Conservation (phyloP, 306 rosid species). For the Vigna reflexopilosa region DNA sequence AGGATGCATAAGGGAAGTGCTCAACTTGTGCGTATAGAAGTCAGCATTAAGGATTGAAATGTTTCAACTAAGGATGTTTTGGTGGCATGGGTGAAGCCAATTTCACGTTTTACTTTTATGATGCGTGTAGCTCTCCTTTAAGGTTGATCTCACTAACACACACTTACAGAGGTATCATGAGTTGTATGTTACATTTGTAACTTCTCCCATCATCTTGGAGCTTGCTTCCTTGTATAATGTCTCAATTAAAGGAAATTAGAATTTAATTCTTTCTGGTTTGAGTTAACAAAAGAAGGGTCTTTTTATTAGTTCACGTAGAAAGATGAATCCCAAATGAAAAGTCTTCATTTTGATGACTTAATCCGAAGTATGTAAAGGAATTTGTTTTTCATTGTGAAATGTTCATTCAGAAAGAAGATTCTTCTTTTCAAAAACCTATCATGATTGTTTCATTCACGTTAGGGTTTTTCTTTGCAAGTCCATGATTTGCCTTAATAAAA, state of each 20-base stretch:
- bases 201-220: slow-evolving; percentile 32
- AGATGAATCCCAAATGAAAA: too few species aligned
- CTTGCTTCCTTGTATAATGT: slow-evolving; percentile 43
- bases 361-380: too few species aligned
- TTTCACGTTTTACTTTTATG: slow-evolving; percentile 3
- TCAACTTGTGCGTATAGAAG: not conserved
- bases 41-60: not conserved
- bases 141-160: slow-evolving; percentile 41
- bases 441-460: too few species aligned
- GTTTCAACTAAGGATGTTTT: slow-evolving; percentile 27
- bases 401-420: too few species aligned
- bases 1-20: slow-evolving; percentile 44
- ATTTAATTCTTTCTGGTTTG: slow-evolving; percentile 20
- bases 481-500: too few species aligned
- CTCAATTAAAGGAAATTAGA: slow-evolving; percentile 22
- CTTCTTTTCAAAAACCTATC: too few species aligned
- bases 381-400: too few species aligned
- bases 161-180: slow-evolving; percentile 9
- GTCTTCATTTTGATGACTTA: too few species aligned
- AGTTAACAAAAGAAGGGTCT: too few species aligned
- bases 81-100: slow-evolving; percentile 19
- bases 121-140: slow-evolving; percentile 7
- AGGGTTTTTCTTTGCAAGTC: too few species aligned
- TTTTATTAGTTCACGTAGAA: too few species aligned
- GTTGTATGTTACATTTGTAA: slow-evolving; percentile 17